Percentiles rank a stretch among this genome's conserved stretches.
Evolutionary conservation across 352 stramenopile species (phyloP).

Genomic region (Phytophthora crassamura): DNA sequence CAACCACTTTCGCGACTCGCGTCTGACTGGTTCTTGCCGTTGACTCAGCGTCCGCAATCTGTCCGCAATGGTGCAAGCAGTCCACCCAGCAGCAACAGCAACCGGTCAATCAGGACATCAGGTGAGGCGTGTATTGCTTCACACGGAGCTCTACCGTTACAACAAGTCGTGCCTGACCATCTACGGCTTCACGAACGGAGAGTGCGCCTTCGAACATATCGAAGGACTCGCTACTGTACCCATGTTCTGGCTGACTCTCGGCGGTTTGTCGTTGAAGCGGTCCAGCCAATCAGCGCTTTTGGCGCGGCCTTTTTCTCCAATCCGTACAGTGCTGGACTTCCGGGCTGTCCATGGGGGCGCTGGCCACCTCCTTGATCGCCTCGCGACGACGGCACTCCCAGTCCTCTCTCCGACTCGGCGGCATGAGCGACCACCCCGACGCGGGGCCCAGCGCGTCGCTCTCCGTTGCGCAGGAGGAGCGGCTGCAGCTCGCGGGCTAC

Average conservation of each 20-base stretch:
- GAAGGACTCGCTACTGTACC: too few relatives aligned
- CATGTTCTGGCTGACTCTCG: too few relatives aligned
- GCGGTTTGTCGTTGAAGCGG: background rate
- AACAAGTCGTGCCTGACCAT: too few relatives aligned
- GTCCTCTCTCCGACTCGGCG: constrained; percentile 4
- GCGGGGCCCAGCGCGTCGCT: constrained; percentile 27
- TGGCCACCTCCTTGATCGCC: background rate
- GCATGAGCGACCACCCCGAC: constrained; percentile 31
- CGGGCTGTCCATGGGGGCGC: constrained; percentile 11
- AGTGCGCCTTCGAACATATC: too few relatives aligned
- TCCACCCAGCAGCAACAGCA: constrained; percentile 22
- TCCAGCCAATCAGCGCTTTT: background rate
- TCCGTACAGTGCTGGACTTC: constrained; percentile 11
- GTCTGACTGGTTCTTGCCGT: background rate
- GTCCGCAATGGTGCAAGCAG: constrained; percentile 16
- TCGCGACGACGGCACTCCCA: constrained; percentile 2
- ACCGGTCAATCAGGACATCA: background rate
- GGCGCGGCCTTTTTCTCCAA: constrained; percentile 1
- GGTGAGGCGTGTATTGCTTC: background rate
- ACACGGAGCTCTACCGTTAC: too few relatives aligned
- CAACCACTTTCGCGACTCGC: background rate
- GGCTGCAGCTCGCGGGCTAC: constrained; percentile 55
- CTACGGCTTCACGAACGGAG: too few relatives aligned
- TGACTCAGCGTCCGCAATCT: constrained; percentile 30
- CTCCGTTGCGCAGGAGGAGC: constrained; percentile 28